A percentile compares a stretch with the other conserved stretches of the same genome.
These are phyloP conservation scores for Dryas octopetala DNA, from an alignment of 306 rosid species.

Conservation along the genomic window DNA sequence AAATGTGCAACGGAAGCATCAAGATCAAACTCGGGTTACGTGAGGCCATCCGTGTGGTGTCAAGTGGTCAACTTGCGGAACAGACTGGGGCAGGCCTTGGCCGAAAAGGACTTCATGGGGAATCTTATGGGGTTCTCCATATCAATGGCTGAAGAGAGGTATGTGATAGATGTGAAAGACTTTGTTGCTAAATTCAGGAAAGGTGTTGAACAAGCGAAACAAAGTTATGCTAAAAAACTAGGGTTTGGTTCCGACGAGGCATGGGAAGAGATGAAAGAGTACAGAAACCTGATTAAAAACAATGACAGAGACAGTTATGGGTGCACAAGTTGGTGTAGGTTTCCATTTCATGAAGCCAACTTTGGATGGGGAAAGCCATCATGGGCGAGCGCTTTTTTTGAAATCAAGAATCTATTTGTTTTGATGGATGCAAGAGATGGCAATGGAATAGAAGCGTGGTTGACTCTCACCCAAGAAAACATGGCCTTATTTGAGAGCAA, in stretches of 20 bases:
- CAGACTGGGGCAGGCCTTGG: not conserved
- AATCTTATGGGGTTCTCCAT: not conserved
- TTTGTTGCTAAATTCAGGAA: not conserved
- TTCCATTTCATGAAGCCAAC: not conserved
- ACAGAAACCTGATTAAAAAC: too few species aligned
- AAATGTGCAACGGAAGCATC: constrained; percentile 6
- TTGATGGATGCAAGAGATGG: not conserved
- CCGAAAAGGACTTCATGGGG: not conserved
- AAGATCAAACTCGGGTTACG: not conserved
- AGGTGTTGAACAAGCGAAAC: not conserved
- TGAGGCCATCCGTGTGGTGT: not conserved
- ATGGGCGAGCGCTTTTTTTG: not conserved
- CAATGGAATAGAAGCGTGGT: not conserved
- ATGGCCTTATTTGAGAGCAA: not conserved
- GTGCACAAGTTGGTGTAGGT: not conserved
- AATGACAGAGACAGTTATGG: not conserved
- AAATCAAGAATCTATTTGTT: not conserved
- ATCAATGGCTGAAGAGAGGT: not conserved
- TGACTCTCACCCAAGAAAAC: not conserved
- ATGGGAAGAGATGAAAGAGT: not conserved
- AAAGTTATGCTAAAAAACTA: too few species aligned
- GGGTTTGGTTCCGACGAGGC: not conserved
- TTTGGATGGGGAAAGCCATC: constrained; percentile 4
- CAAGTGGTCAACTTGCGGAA: not conserved
- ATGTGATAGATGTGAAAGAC: not conserved